Evolutionary conservation across 805 yeast species (phyloP), one percentile per base, ranked within the genome.

Genomic region (Zygoascus bituminiphila): DNA sequence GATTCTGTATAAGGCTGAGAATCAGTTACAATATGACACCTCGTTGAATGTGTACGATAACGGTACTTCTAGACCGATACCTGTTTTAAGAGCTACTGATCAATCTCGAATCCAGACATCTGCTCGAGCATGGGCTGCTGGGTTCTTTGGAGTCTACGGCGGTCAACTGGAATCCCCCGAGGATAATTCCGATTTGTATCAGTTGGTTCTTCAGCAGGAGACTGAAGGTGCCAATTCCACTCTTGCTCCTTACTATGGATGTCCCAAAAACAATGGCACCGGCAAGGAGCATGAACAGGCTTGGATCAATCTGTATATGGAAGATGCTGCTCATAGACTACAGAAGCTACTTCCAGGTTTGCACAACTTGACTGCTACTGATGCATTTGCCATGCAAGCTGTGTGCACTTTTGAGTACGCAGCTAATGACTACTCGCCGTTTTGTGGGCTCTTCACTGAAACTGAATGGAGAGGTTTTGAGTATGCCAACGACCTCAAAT

Each of bases 341-440:
- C 75, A 75, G 57, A 61, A 62, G 42, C 69, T 73, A 44, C 77
- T 84, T 47, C 67, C 58, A 2, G 58, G 52, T 8, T 67, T 70
- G 54, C 59, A 54, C 19, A 67, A 77, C 54, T 54, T 84, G 47
- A 73, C 80, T 2, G 59, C 69, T 1, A 57, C 62, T 33, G 91
- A 86, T 57, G 75, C 80, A 22, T 64, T 62, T 39, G 64, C 63
- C 21, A 57, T 85, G 53, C 79, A 82, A 57, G 68, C 72, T 10
- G 73, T 79, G 66, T 85, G 94, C 66, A 88, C 86, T 2, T 86
- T 73, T 61, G 95, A 86, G 64, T 65, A 84, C 41, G 84, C 84
- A 48, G 84, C 78, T 8, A 72, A 71, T 49, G 94, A 93, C 8
- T 62, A 65, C 47, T 82, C 93, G 14, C 72, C 74, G 29, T 78